Evolutionary conservation across 306 rosid species (phyloP), one percentile per base, ranked within the genome.

Genomic region (Vachellia pachyceras): DNA sequence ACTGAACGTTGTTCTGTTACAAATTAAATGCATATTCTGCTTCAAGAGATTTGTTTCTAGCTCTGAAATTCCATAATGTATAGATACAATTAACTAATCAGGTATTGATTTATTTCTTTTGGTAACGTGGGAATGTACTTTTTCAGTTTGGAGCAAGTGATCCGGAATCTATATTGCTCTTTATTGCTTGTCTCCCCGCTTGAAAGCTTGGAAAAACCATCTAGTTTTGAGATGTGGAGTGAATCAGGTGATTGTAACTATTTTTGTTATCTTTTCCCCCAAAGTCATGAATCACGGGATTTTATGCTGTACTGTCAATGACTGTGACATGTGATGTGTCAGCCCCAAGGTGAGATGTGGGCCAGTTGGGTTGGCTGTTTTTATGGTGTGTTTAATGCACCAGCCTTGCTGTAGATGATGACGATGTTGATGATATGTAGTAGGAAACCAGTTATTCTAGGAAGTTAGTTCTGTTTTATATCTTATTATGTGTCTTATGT

Each of bases 171-270:
- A 29, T 84, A 93, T 85, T 90, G 82, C 78, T 68, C 82, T 67
- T 64, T 95, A 70, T 90, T 91, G 15, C 86, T 67, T 54, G 79
- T 90, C 22, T 91, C 94, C 13, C 74, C 86, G 70, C 68, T 84
- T 80, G 91, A 87, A 85, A 82, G 81, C 80, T 84, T 84, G 3
- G 89, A 81, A 73, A 85, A 85, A 58, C 85, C 79, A 69, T 86
- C 89, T 57, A 87, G 83, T 82, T 45, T 72, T n/a, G 91, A 92
- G 42, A 87, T 90, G 92, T 95, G 98, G 98, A 82, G 86, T 80
- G 81, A 65, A 79, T 84, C 97, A 86, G 92, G 97, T 92, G 79
- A 85, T 68, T 87, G 57, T 79, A 55, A 37, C 69, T 80, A 55
- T 60, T 73, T 72, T 52, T 67, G 29, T 55, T 79, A 66, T 73